These are phyloP conservation scores for Hygrocybe coccinea DNA, from an alignment of 768 basidiomycete genomes.

Conservation along the genomic window DNA sequence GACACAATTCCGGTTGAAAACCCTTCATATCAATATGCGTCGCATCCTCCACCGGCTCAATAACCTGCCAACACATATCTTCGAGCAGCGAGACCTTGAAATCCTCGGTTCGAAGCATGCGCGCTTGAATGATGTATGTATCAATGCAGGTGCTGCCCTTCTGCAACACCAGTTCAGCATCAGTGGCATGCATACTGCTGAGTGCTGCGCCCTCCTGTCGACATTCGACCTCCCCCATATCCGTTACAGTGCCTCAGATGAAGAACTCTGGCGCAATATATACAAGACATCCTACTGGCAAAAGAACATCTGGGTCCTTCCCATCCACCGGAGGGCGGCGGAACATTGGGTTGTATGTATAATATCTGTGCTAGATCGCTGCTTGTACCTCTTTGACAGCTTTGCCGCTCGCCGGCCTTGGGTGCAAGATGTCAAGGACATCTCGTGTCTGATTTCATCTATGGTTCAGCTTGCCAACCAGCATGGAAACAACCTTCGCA, in stretches of 20 bases:
- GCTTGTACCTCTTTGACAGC: constrained; percentile 32
- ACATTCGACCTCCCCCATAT: constrained; percentile 18
- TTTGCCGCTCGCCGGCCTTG: constrained; percentile 13
- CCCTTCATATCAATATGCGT: neutral
- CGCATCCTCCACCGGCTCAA: constrained; percentile 1
- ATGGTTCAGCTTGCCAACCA: constrained; percentile 11
- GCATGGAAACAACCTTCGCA: neutral
- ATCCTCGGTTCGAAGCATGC: neutral
- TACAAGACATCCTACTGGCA: constrained; percentile 24
- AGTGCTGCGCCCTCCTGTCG: constrained; percentile 12
- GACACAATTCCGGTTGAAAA: neutral
- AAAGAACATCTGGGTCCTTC: constrained; percentile 34
- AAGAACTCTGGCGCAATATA: constrained; percentile 19
- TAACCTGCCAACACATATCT: constrained; percentile 10
- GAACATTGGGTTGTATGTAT: constrained; percentile 34
- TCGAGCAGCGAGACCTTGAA: constrained; percentile 11
- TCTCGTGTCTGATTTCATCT: constrained; percentile 2
- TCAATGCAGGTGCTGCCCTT: constrained; percentile 23
- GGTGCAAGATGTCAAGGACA: constrained; percentile 10
- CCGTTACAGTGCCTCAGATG: constrained; percentile 14
- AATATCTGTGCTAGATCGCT: constrained; percentile 5
- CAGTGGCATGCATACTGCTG: neutral
- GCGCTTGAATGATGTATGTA: constrained; percentile 21
- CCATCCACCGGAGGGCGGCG: constrained; percentile 26
- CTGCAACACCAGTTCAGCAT: constrained; percentile 10